Evolutionary conservation across 1,284 basidiomycete species (phyloP), one percentile per base, ranked within the genome.

Genomic region (Cystobasidium sp.): DNA sequence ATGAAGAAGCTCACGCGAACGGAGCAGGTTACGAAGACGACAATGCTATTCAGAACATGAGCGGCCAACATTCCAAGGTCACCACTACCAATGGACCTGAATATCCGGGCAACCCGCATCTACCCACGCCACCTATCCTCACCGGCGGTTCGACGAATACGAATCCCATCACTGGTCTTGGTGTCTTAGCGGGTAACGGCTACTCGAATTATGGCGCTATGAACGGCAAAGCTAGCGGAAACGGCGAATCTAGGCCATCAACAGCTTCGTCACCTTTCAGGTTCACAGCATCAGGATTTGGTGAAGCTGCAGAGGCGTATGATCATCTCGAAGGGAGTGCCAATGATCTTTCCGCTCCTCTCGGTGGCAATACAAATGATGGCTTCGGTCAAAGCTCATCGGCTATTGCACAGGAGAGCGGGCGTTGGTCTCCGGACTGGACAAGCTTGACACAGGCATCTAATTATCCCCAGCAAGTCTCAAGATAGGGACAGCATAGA

Each of bases 371-470:
- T 47, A n/a, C 52, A 7, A 39, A 58, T 44, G 18, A 8, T 24
- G 14, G 6, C 3, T 31, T 31, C 18, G 61, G 47, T 12, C 43
- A 61, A 61, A 44, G 41, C n/a, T 22, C 24, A 39, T 44, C 68
- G 20, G n/a, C 41, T n/a, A 46, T 31, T 6, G 12, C 37, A 12
- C 31, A 14, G 16, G 68, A 69, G n/a, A 16, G 41, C 5, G 58
- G 55, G n/a, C 37, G 24, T 16, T 69, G 68, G 68, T 69, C 68
- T 31, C 61, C 69, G 3, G 69, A 71, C 41, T 71, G 69, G 69
- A 62, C 63, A 22, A 71, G 39, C 53, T 44, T 68, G n/a, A 43
- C 66, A 6, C 66, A 68, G n/a, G 56, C 39, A 6, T 9, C 56
- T 7, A 59, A 16, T 22, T 43, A 59, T 41, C 56, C 39, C 9